Evolutionary conservation across 1,139 yeast species (phyloP).

Genomic region (Meyerozyma sp.): DNA sequence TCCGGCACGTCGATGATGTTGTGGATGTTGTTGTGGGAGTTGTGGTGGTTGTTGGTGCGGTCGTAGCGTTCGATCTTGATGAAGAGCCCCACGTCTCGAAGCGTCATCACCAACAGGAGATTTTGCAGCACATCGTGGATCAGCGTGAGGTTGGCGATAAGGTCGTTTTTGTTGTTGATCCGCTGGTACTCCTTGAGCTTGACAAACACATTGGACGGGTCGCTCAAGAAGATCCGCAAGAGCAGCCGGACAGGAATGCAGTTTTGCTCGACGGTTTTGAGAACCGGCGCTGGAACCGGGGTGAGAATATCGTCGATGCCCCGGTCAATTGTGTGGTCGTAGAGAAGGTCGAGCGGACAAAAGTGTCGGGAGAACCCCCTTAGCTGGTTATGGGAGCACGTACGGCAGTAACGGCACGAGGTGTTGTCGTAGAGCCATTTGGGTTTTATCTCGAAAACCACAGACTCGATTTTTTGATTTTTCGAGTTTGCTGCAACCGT

Average conservation of each 20-base stretch:
- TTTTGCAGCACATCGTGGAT: conserved; percentile 40
- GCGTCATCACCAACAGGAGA: conserved; percentile 46
- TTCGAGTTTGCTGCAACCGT: too few relatives aligned
- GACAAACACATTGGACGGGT: conserved; percentile 33
- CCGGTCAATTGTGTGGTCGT: conserved; percentile 24
- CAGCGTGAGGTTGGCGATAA: conserved; percentile 28
- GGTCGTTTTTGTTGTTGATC: conserved; percentile 29
- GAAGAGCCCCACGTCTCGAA: conserved; percentile 52
- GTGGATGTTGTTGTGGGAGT: conserved; percentile 29
- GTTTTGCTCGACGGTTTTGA: conserved; percentile 14
- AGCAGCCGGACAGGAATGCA: conserved; percentile 26
- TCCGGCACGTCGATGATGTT: conserved; percentile 24
- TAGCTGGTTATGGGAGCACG: conserved; percentile 38
- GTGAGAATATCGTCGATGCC: conserved; percentile 33
- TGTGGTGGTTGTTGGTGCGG: conserved; percentile 24
- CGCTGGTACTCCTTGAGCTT: conserved; percentile 33
- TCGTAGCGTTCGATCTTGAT: conserved; percentile 35
- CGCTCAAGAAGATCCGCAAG: conserved; percentile 22
- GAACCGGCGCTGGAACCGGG: conserved; percentile 19
- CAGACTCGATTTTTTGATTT: conserved; percentile 16
- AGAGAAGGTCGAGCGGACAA: conserved; percentile 40
- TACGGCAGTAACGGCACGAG: conserved; percentile 36
- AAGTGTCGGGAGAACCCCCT: conserved; percentile 31
- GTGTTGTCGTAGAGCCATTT: conserved; percentile 44
- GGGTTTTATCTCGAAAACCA: conserved; percentile 41